Conservation (phyloP, 495 filamentous ascomycete species). For the Friedmanniomyces simplex region DNA sequence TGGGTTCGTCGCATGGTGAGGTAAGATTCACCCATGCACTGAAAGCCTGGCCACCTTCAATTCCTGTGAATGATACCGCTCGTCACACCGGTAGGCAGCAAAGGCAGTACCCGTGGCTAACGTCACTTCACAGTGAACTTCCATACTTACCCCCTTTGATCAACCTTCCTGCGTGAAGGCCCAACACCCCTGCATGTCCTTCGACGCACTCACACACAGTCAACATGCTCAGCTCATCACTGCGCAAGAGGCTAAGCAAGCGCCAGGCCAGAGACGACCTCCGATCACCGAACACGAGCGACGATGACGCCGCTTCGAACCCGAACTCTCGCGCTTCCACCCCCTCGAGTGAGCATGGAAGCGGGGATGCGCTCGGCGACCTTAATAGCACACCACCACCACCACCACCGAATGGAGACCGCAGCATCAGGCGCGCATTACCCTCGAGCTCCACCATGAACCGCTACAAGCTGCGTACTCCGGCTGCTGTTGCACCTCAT, state of each 20-base stretch:
- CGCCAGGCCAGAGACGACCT: neutral
- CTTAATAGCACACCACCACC: neutral
- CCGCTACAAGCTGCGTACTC: neutral
- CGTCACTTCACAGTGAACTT: neutral
- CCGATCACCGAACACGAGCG: neutral
- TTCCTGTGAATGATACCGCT: too few relatives aligned
- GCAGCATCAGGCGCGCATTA: neutral
- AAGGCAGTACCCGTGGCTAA: neutral
- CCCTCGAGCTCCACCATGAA: neutral
- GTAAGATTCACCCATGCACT: too few relatives aligned
- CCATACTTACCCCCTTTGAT: neutral
- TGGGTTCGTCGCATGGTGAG: too few relatives aligned
- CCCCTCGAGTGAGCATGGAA: neutral
- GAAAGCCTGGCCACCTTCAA: too few relatives aligned
- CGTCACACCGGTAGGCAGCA: neutral
- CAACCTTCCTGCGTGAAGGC: neutral
- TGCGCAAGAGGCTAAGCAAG: slow-evolving; percentile 4
- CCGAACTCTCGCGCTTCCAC: neutral
- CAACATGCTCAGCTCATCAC: neutral
- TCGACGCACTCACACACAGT: neutral
- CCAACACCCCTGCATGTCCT: neutral
- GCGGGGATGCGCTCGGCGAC: neutral
- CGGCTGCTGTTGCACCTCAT: neutral
- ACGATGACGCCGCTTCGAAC: neutral
- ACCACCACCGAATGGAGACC: neutral